Base-by-base conservation (phyloP, 345 rosid species). In the Heritiera littoralis region DNA sequence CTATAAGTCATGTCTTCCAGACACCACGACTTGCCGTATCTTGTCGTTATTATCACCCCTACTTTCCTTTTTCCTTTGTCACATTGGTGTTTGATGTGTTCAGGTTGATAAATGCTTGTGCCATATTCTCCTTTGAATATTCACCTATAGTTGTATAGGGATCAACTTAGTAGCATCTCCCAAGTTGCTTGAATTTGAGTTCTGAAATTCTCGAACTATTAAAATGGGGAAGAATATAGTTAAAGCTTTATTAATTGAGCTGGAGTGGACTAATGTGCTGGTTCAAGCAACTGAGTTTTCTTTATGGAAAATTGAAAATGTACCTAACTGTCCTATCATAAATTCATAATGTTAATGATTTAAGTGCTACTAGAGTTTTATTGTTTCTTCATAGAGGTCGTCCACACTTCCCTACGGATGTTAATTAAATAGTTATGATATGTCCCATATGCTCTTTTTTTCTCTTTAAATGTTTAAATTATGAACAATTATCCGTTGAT, bases 131-230 rank as follows among this genome's bases (percentile, higher is more conserved):
- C 1, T 46, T 20, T 13, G 55, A 68, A 6, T 45, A 20, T 45
- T n/a, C 46, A 35, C 35, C 0, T 38, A 45, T 45, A 2, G 52
- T 68, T 68, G 72, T 13, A 17, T 43, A 68, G 52, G 23, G 72
- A 45, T 68, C 35, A 68, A 45, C 72, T 43, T 43, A 5, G 35
- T n/a, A 67, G 30, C 20, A n/a, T 4, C 52, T 43, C 5, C 3
- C 72, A 67, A 43, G 52, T 67, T 43, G 52, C 72, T 67, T 67
- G 72, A 67, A 17, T 43, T n/a, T 43, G 17, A 67, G 49, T 43
- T 67, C 72, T 41, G 72, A 43, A 41, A 13, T 67, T 43, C 9
- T 67, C 38, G 72, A 43, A 43, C 52, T 67, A 4, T 20, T 43
- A 32, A 40, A 38, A 20, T 67, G 30, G 72, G 18, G 38, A 35